Evolutionary conservation across 768 basidiomycete species (phyloP).

Genomic region (Flagelloscypha sp.): DNA sequence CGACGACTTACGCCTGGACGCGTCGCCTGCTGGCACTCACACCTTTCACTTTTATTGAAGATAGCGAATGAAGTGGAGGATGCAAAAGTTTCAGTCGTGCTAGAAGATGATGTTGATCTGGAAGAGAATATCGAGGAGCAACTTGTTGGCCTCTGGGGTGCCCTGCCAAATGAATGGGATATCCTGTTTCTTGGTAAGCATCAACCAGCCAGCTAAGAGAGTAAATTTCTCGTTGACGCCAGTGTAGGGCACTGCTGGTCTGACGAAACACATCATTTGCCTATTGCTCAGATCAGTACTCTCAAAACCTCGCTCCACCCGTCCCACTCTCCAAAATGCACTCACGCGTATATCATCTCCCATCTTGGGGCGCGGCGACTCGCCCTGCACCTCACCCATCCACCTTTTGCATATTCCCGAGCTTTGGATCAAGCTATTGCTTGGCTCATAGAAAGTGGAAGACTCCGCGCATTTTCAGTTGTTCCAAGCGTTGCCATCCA

Average conservation of each 20-base stretch:
- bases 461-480: conserved; percentile 53
- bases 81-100: conserved; percentile 40
- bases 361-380: conserved; percentile 52
- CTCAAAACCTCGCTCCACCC: conserved; percentile 37
- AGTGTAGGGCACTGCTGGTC: conserved; percentile 75
- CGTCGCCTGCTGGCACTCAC: conserved; percentile 69
- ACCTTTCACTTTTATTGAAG: conserved; percentile 41
- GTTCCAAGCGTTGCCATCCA: conserved; percentile 65
- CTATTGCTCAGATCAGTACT: conserved; percentile 21
- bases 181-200: conserved; percentile 60
- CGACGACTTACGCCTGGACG: conserved; percentile 49
- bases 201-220: neutral
- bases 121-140: conserved; percentile 48
- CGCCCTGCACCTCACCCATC: conserved; percentile 47
- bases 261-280: conserved; percentile 44
- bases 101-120: conserved; percentile 79
- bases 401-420: conserved; percentile 69
- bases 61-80: conserved; percentile 25
- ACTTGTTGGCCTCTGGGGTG: conserved; percentile 33
- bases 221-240: neutral
- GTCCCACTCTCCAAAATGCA: conserved; percentile 58
- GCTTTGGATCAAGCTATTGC: conserved; percentile 68
- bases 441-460: conserved; percentile 53
- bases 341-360: conserved; percentile 65
- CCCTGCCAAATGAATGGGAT: conserved; percentile 59